Conservation (phyloP, 768 basidiomycete genomes). For the Suillus discolor region DNA sequence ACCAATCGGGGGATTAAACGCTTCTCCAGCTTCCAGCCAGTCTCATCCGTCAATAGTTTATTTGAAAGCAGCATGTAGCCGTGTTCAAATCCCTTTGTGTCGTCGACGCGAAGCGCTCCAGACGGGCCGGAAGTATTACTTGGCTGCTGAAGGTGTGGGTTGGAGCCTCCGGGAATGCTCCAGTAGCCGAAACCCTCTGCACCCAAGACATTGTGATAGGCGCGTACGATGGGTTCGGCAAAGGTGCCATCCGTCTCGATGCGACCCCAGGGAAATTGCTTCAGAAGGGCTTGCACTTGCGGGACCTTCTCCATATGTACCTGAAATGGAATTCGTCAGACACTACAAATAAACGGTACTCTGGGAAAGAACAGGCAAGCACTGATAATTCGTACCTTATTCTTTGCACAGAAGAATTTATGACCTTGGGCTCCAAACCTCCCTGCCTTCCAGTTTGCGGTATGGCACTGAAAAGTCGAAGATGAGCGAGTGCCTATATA, state of each 20-base stretch:
- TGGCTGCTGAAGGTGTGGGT: slow-evolving; percentile 30
- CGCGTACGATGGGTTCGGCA: slow-evolving; percentile 34
- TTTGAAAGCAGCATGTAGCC: slow-evolving; percentile 37
- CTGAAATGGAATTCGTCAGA: slow-evolving; percentile 18
- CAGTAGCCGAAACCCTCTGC: slow-evolving; percentile 43
- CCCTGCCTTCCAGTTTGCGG: slow-evolving; percentile 37
- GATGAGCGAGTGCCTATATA: background rate
- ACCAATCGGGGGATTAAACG: slow-evolving; percentile 37
- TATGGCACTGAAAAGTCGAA: slow-evolving; percentile 33
- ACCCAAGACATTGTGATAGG: slow-evolving; percentile 41
- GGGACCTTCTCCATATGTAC: slow-evolving; percentile 40
- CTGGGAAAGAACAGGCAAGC: background rate
- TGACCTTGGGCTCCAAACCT: slow-evolving; percentile 32
- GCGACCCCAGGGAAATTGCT: slow-evolving; percentile 45
- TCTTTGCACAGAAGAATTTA: slow-evolving; percentile 36
- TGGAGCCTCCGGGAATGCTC: slow-evolving; percentile 39
- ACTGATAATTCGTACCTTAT: slow-evolving; percentile 28
- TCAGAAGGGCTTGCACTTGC: slow-evolving; percentile 34
- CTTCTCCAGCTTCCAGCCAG: slow-evolving; percentile 39
- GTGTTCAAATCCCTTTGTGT: slow-evolving; percentile 29
- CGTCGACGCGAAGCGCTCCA: slow-evolving; percentile 12
- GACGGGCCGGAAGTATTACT: slow-evolving; percentile 7
- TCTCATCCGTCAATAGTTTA: slow-evolving; percentile 32
- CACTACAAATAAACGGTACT: background rate
- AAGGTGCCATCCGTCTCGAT: slow-evolving; percentile 45